These are phyloP conservation scores for Mediolabrus comicus DNA, from an alignment of 108 stramenopile genomes.

Conservation along the genomic window DNA sequence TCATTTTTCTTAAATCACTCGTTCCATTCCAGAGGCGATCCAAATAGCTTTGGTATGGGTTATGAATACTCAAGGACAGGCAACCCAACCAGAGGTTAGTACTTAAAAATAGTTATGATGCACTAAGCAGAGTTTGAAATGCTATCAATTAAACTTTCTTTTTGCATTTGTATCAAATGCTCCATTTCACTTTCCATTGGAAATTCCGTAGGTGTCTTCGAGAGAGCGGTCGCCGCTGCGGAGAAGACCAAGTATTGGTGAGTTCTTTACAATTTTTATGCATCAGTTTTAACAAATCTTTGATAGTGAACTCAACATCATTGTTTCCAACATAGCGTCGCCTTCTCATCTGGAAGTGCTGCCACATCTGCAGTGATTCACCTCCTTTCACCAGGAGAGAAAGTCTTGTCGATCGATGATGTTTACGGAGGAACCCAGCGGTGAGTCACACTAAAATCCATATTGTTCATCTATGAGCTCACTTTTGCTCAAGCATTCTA, in stretches of 20 bases:
- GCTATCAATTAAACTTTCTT: not conserved
- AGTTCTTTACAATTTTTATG: not conserved
- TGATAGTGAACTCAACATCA: not conserved
- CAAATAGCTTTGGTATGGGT: constrained; percentile 81
- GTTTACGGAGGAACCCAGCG: constrained; percentile 87
- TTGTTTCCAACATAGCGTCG: constrained; percentile 36
- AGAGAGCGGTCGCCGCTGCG: constrained; percentile 73
- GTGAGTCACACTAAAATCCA: no score
- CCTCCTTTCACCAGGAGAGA: constrained; percentile 64
- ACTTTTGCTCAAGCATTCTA: no score
- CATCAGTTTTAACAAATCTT: not conserved
- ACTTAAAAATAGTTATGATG: no score
- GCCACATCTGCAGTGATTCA: constrained; percentile 85
- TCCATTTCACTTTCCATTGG: constrained; percentile 1
- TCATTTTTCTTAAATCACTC: no score
- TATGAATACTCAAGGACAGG: constrained; percentile 80
- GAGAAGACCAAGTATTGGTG: constrained; percentile 65
- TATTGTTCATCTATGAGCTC: no score
- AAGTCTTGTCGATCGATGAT: constrained; percentile 77
- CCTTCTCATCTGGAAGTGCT: constrained; percentile 88
- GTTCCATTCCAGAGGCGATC: no score
- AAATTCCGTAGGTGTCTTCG: constrained; percentile 86
- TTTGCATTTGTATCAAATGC: not conserved
- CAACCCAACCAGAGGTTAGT: no score
- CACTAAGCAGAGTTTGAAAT: no score